Evolutionary conservation across 495 filamentous ascomycete species (phyloP).

Genomic region (Umbilicaria muhlenbergii): DNA sequence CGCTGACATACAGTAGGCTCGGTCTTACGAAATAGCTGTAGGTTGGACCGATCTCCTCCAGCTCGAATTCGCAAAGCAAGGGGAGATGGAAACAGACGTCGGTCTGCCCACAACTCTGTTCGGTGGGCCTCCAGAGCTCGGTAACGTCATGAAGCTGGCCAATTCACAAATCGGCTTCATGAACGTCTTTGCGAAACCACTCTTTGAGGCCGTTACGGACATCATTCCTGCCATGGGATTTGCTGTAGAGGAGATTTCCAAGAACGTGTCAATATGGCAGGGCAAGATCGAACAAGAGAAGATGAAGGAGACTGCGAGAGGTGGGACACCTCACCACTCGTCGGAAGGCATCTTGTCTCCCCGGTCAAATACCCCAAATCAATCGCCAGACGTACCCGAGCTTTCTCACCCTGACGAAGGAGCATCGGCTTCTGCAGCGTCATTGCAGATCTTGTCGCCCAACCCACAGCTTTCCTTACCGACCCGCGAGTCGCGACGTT

Average conservation of each 20-base stretch:
- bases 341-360: slow-evolving; percentile 7
- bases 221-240: slow-evolving; percentile 73
- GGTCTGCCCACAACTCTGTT: slow-evolving; percentile 76
- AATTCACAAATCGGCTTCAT: slow-evolving; percentile 89
- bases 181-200: slow-evolving; percentile 80
- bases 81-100: slow-evolving; percentile 77
- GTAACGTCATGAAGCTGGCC: slow-evolving; percentile 65
- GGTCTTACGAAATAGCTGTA: slow-evolving; percentile 63
- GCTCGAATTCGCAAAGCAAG: slow-evolving; percentile 87
- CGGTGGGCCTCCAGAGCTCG: slow-evolving; percentile 65
- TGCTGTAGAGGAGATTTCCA: slow-evolving; percentile 60
- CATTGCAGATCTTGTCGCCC: not conserved
- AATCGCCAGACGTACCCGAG: slow-evolving; percentile 10
- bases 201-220: slow-evolving; percentile 75
- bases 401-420: slow-evolving; percentile 13
- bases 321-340: not conserved
- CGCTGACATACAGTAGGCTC: slow-evolving; percentile 35
- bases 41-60: slow-evolving; percentile 84
- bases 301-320: slow-evolving; percentile 6
- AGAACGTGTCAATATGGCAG: slow-evolving; percentile 62
- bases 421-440: slow-evolving; percentile 8
- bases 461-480: not conserved
- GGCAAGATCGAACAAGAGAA: slow-evolving; percentile 40
- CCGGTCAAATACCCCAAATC: slow-evolving; percentile 11
- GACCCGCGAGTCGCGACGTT: not conserved